Percentiles rank a stretch among this genome's conserved stretches.
These are phyloP conservation scores for Amanita pseudoporphyria DNA, from an alignment of 768 basidiomycete species.

Conservation along the genomic window DNA sequence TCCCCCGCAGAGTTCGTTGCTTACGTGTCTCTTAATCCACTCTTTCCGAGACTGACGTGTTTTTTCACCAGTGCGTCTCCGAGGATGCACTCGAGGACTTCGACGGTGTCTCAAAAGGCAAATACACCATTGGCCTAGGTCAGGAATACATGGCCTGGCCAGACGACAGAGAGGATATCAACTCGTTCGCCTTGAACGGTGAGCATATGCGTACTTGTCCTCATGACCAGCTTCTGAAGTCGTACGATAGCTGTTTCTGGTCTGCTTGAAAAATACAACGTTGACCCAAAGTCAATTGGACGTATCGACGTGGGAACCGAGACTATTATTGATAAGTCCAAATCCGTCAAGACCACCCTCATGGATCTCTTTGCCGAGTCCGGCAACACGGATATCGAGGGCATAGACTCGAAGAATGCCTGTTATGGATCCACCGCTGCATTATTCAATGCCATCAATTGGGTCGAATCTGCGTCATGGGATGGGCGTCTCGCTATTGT, in stretches of 20 bases:
- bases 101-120: slow-evolving; percentile 90
- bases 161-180: slow-evolving; percentile 98
- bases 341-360: slow-evolving; percentile 94
- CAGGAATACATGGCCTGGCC: slow-evolving; percentile 98
- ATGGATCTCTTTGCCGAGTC: slow-evolving; percentile 95
- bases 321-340: slow-evolving; percentile 99
- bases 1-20: slow-evolving; percentile 72
- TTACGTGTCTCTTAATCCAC: slow-evolving; percentile 2
- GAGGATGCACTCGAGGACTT: slow-evolving; percentile 91
- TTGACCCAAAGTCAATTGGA: slow-evolving; percentile 94
- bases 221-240: not conserved
- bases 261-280: slow-evolving; percentile 87
- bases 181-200: slow-evolving; percentile 95
- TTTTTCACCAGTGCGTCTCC: slow-evolving; percentile 72
- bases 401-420: slow-evolving; percentile 98
- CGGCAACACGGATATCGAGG: slow-evolving; percentile 96
- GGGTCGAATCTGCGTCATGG: slow-evolving; percentile 95
- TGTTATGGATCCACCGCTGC: slow-evolving; percentile 99
- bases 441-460: slow-evolving; percentile 97
- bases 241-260: slow-evolving; percentile 63
- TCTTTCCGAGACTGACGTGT: slow-evolving; percentile 8
- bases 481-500: slow-evolving; percentile 97
- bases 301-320: slow-evolving; percentile 98
- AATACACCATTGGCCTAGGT: slow-evolving; percentile 98
- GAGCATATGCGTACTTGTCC: slow-evolving; percentile 15